phyloP scores from a whole-genome alignment of 345 rosid genomes.

The Pistacia integerrima region DNA sequence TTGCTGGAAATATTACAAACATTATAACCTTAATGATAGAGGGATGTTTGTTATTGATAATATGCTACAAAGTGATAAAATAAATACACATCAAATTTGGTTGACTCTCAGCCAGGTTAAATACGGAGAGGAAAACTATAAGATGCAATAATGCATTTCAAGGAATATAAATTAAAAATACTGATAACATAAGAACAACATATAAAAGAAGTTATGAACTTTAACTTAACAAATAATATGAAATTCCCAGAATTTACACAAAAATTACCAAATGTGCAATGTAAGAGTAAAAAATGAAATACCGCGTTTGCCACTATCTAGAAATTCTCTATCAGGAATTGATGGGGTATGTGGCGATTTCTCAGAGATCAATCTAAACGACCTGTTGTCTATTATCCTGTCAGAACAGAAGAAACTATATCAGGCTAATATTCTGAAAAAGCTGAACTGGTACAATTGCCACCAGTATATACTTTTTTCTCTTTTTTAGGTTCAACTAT shows the following conservation, averaged over 20 bases:
- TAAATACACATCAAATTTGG: no score
- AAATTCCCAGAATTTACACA: not conserved
- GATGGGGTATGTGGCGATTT: constrained; percentile 64
- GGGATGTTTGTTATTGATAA: no score
- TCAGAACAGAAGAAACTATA: constrained; percentile 16
- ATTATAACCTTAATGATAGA: no score
- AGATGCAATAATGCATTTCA: constrained; percentile 7
- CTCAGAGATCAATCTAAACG: constrained; percentile 81
- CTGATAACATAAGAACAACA: not conserved
- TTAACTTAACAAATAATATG: not conserved
- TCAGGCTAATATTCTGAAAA: not conserved
- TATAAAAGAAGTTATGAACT: not conserved
- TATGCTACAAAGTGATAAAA: no score
- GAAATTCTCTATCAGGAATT: constrained; percentile 50
- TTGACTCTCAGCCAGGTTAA: not conserved
- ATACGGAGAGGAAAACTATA: not conserved
- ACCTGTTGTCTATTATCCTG: constrained; percentile 90
- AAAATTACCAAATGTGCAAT: not conserved
- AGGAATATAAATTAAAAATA: not conserved
- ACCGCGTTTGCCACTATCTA: constrained; percentile 78
- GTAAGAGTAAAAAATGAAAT: constrained; percentile 7
- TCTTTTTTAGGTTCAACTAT: not conserved
- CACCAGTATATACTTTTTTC: not conserved
- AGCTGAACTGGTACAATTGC: constrained; percentile 3
- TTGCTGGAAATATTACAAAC: no score